Evolutionary conservation across 2,329 filamentous ascomycete species (phyloP), one percentile per base, ranked within the genome.

Genomic region (Fusarium nanum): DNA sequence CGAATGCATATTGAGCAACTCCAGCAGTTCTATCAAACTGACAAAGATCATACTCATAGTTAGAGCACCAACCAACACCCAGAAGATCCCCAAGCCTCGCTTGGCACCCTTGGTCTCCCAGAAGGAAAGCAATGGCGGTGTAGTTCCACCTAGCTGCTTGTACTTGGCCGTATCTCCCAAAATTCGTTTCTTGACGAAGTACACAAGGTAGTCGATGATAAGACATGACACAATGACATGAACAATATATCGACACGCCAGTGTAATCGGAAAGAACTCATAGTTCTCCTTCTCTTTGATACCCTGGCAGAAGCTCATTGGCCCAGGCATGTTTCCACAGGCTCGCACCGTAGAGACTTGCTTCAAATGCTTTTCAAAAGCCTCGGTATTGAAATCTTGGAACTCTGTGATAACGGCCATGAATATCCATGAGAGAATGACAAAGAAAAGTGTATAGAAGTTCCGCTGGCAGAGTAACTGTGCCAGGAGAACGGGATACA

Each of bases 251-350:
- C 37, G 20, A 16, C 20, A 25, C 3, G 30, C 18, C 2, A 62
- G 12, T 0, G 59, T 62, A 0, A 37, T 4, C 1, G 14, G 4
- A 10, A 62, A 60, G 25, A 62, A 60, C 8, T 52, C 59, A 0
- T 62, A 62, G 9, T 23, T 45, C 4, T 25, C 13, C 13, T 42
- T 61, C 6, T 50, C 37, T 7, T 61, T 61, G 13, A 60, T 60
- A 20, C 56, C 42, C 9, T 60, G 46, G 0, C 59, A 62, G 8
- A 60, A 62, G 5, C 46, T 60, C 59, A 62, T 62, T 0, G 46
- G 56, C 0, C 59, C 56, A 11, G 59, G 59, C 20, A 40, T 60
- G 0, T 44, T 18, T 13, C 59, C 59, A 18, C 59, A 62, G 0
- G 20, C 30, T 1, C 4, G 18, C 0, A 62, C 37, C 0, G 28